Conservation (phyloP, 2,329 filamentous ascomycete species). For the Ceratocystis ficicola region DNA sequence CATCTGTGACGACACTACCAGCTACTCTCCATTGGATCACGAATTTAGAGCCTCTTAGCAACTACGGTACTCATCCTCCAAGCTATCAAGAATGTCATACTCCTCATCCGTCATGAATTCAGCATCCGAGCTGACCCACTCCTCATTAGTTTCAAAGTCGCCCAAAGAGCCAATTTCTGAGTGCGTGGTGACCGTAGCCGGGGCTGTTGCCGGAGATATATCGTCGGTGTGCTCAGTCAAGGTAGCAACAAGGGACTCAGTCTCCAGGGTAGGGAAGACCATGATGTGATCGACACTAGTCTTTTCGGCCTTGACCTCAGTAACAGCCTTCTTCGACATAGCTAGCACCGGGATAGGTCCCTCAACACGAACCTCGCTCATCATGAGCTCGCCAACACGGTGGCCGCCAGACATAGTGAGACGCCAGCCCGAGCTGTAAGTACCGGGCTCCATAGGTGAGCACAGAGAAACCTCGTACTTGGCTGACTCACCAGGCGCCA, state of each 20-base stretch:
- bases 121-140: constrained; percentile 52
- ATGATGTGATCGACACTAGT: constrained; percentile 39
- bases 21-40: background rate
- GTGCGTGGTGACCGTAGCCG: constrained; percentile 28
- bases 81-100: constrained; percentile 92
- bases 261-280: constrained; percentile 31
- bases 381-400: constrained; percentile 84
- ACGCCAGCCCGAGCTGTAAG: constrained; percentile 80
- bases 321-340: constrained; percentile 26
- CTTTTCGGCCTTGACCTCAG: constrained; percentile 32
- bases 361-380: constrained; percentile 77
- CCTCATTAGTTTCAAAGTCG: constrained; percentile 45
- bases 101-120: constrained; percentile 94
- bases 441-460: constrained; percentile 57
- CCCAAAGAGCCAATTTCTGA: constrained; percentile 30
- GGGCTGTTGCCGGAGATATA: background rate
- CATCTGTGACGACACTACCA: background rate
- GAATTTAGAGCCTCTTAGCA: background rate
- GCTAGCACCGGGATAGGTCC: constrained; percentile 26
- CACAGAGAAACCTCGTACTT: constrained; percentile 77
- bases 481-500: constrained; percentile 62
- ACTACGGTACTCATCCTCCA: constrained; percentile 68
- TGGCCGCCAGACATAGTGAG: constrained; percentile 67
- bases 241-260: constrained; percentile 12
- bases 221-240: background rate